phyloP scores from a whole-genome alignment of 805 yeast species.

The Myxozyma lipomycoides region DNA sequence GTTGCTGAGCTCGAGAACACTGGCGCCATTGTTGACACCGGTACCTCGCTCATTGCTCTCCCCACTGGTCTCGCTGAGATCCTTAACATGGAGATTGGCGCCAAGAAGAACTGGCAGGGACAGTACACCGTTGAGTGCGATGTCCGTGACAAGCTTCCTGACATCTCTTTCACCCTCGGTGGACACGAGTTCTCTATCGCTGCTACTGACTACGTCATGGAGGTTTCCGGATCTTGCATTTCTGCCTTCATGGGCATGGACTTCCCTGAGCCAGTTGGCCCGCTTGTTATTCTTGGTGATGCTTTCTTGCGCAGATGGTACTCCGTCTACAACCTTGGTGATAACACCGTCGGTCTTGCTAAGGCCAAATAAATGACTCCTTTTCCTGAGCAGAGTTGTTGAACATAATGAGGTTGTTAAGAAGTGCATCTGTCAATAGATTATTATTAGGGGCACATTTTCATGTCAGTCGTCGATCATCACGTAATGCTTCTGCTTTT shows the following conservation, averaged over 20 bases:
- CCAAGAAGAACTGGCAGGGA: constrained; percentile 95
- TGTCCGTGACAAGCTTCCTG: constrained; percentile 78
- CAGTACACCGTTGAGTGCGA: constrained; percentile 93
- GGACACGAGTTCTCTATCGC: constrained; percentile 89
- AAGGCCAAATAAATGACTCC: constrained; percentile 48
- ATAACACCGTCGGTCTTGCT: constrained; percentile 93
- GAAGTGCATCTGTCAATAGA: neutral
- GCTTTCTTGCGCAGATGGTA: constrained; percentile 94
- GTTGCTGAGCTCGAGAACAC: constrained; percentile 73
- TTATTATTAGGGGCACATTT: too few species aligned
- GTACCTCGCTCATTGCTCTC: constrained; percentile 91
- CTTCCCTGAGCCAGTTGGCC: constrained; percentile 95
- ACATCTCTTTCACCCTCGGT: constrained; percentile 80
- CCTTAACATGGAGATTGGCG: constrained; percentile 92
- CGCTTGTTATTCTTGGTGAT: constrained; percentile 93
- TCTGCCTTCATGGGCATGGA: constrained; percentile 97
- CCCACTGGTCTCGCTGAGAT: constrained; percentile 96
- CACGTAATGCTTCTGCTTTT: too few species aligned
- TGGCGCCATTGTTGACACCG: constrained; percentile 98
- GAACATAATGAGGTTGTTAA: neutral
- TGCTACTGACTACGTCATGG: constrained; percentile 90
- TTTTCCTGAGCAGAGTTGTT: neutral
- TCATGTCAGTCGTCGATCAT: too few species aligned
- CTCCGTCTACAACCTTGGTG: constrained; percentile 86
- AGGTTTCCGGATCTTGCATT: constrained; percentile 90